phyloP scores from a whole-genome alignment of 2,329 filamentous ascomycete species.

The Fusarium guadeloupense region DNA sequence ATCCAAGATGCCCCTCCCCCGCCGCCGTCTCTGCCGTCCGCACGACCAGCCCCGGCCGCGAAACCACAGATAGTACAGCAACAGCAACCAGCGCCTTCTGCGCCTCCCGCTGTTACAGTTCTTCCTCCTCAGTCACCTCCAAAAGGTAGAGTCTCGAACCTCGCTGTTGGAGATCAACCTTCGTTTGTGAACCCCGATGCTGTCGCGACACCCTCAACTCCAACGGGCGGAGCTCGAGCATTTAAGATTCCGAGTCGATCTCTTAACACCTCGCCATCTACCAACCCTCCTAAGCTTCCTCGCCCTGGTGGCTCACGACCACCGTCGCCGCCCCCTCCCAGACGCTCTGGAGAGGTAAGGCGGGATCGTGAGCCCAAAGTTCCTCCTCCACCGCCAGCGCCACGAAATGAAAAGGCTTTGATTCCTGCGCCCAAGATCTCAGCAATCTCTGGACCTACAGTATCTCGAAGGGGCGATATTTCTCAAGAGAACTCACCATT shows the following conservation, averaged over 20 bases:
- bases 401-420: conserved; percentile 76
- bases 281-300: conserved; percentile 54
- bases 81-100: conserved; percentile 36
- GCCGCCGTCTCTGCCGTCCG: conserved; percentile 39
- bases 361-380: conserved; percentile 57
- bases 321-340: conserved; percentile 70
- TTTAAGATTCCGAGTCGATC: conserved; percentile 66
- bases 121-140: conserved; percentile 77
- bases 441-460: conserved; percentile 20
- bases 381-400: conserved; percentile 75
- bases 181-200: conserved; percentile 60
- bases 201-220: conserved; percentile 52
- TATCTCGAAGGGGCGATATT: conserved; percentile 31
- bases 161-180: conserved; percentile 53
- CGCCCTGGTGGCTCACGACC: conserved; percentile 59
- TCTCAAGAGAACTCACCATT: conserved; percentile 75
- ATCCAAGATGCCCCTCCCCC: conserved; percentile 39
- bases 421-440: conserved; percentile 44
- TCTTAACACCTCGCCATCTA: conserved; percentile 59
- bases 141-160: conserved; percentile 53
- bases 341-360: conserved; percentile 67
- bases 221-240: conserved; percentile 55
- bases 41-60: conserved; percentile 35
- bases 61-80: conserved; percentile 39
- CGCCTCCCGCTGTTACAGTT: conserved; percentile 73